Evolutionary conservation across 2,329 filamentous ascomycete genomes (phyloP).

Genomic region (Phialophora macrospora): DNA sequence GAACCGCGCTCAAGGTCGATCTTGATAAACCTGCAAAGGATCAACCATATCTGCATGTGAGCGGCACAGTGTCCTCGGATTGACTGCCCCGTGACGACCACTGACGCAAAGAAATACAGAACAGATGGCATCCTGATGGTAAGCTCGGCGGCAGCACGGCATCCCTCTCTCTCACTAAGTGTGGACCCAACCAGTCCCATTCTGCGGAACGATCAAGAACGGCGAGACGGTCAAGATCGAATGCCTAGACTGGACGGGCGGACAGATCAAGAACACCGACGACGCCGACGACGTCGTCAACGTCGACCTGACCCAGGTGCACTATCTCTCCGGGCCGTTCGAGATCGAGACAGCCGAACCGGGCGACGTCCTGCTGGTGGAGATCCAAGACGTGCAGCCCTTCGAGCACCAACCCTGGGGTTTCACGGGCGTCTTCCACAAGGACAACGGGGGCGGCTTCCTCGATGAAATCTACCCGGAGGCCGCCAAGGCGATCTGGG

Average conservation of each 20-base stretch:
- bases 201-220: constrained; percentile 72
- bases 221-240: constrained; percentile 92
- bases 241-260: constrained; percentile 78
- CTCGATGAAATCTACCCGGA: constrained; percentile 85
- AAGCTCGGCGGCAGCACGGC: constrained; percentile 33
- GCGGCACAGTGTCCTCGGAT: constrained; percentile 40
- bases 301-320: constrained; percentile 80
- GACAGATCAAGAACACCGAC: constrained; percentile 88
- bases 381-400: constrained; percentile 92
- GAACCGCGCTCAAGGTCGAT: constrained; percentile 74
- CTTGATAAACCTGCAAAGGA: constrained; percentile 72
- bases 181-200: constrained; percentile 65
- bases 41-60: constrained; percentile 72
- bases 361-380: constrained; percentile 81
- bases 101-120: constrained; percentile 56
- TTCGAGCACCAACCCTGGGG: constrained; percentile 87
- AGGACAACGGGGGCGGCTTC: constrained; percentile 84
- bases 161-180: constrained; percentile 3
- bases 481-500: constrained; percentile 76
- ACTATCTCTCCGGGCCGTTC: constrained; percentile 89
- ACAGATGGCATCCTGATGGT: constrained; percentile 93
- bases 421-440: constrained; percentile 81
- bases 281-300: constrained; percentile 85
- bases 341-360: constrained; percentile 83
- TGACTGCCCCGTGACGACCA: background rate